Conservation (phyloP, 2,329 filamentous ascomycete genomes). For the Botrytis aclada region DNA sequence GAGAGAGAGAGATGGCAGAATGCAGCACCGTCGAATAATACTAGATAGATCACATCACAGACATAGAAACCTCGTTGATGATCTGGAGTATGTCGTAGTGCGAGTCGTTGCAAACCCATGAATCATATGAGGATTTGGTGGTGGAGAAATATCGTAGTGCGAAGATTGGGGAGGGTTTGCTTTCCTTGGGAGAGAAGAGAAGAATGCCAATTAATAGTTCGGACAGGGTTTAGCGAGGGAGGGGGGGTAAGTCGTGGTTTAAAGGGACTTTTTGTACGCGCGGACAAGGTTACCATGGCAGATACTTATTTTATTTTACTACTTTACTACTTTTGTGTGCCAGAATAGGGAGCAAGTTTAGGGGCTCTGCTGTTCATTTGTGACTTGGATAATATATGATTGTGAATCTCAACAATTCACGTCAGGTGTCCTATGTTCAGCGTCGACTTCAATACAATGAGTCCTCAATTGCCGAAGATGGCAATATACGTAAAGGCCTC, state of each 20-base stretch:
- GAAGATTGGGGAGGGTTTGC: neutral
- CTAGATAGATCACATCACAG: neutral
- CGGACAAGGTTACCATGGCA: neutral
- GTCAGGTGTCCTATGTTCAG: neutral
- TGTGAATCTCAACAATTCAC: neutral
- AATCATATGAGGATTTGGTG: fast-evolving
- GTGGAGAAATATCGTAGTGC: fast-evolving
- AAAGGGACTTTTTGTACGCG: neutral
- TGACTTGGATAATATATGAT: neutral
- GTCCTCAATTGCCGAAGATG: neutral
- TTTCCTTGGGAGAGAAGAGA: too few relatives aligned
- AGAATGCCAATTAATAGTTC: neutral
- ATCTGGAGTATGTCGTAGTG: neutral
- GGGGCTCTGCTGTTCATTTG: neutral
- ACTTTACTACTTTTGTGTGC: too few relatives aligned
- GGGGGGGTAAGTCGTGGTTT: neutral
- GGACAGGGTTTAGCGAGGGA: neutral
- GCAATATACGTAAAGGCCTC: too few relatives aligned
- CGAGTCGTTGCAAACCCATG: fast-evolving
- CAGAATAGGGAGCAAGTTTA: too few relatives aligned
- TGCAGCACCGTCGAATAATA: neutral
- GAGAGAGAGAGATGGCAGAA: neutral
- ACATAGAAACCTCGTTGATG: neutral
- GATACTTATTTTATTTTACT: neutral
- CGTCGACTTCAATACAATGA: neutral